Base-by-base conservation (phyloP, 345 rosid species). In the Stellera chamaejasme region DNA sequence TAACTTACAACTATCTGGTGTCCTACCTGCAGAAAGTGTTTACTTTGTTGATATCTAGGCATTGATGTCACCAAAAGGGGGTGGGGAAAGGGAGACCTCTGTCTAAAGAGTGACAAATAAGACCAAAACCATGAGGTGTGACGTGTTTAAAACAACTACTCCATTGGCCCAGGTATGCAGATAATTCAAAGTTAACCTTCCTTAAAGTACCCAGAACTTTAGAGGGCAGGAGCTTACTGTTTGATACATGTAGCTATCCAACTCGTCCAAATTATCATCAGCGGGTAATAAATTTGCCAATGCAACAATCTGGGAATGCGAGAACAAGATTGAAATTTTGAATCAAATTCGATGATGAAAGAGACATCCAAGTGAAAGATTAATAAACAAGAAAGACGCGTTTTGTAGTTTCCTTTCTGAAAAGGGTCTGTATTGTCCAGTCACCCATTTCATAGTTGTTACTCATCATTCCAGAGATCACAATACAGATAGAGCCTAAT, bases 171-270 rank as follows among this genome's bases (percentile, higher is more conserved):
- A 32, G 5, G 39, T 19, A 32, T 32, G 39, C 5, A 19, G 23
- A 19, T 19, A 19, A 19, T 19, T 32, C 39, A 32, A 32, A 32
- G 7, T 32, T 8, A 32, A 32, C 7, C 9, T 3, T 32, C 5
- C 39, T 32, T 32, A 8, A 5, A 32, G 39, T 32, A 32, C 39
- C 39, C 5, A 32, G 39, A 32, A 32, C 5, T 32, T 32, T 32
- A 8, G 27, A 45, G 11, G 27, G 23, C 3, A 47, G 50, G 60
- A 27, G 61, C 77, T 72, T 72, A 88, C 87, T 57, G 95, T 87
- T 75, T 85, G 95, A 62, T 82, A 86, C 96, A 87, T 94, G 75
- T 83, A 94, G 75, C 97, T 94, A 66, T 90, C 96, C 56, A 94
- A 69, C 74, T 94, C 99, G 55, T 87, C 97, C 51, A 85, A 86